Evolutionary conservation across 2,329 filamentous ascomycete species (phyloP), one percentile per base, ranked within the genome.

Genomic region (Daldinia sp.): DNA sequence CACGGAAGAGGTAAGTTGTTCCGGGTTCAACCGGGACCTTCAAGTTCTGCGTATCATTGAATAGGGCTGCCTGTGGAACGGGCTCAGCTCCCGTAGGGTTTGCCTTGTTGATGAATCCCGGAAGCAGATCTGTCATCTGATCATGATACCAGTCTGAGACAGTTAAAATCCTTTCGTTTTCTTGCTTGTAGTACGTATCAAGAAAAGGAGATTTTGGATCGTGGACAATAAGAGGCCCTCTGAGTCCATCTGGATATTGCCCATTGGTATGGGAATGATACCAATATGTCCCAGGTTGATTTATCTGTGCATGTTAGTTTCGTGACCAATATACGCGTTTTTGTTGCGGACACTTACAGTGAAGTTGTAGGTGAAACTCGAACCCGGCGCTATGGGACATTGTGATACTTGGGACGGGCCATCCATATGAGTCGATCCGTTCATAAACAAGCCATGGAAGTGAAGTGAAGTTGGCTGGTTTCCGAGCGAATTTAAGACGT

Each of bases 211-310:
- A 79, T 0, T 84, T 73, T 1, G 82, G 83, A 70, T 92, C 89
- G 50, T 90, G 85, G 17, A 91, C 79, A 55, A 91, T 83, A 29
- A 91, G 76, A 0, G 88, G 82, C 0, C 83, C 88, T 19, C 89
- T 82, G 4, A 91, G 79, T 9, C 90, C 90, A 73, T 92, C 90
- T 1, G 89, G 88, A 65, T 91, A 92, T 73, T 91, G 89, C 21
- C 83, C 87, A 64, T 82, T 81, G 19, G 83, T 82, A 72, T 92
- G 90, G 3, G 87, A 90, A 73, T 92, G 90, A 68, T 93, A 94
- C 91, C 90, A 93, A 75, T 92, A 93, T 1, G 90, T 91, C 25
- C 90, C 91, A 0, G 88, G 83, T 78, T 92, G 89, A 49, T 86
- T 72, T 56, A 83, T 75, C 89, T 83, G 34, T 6, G 21, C 7